These are phyloP conservation scores for Camellia lanceoleosa DNA, from an alignment of 148 eudicot species.

Conservation along the genomic window DNA sequence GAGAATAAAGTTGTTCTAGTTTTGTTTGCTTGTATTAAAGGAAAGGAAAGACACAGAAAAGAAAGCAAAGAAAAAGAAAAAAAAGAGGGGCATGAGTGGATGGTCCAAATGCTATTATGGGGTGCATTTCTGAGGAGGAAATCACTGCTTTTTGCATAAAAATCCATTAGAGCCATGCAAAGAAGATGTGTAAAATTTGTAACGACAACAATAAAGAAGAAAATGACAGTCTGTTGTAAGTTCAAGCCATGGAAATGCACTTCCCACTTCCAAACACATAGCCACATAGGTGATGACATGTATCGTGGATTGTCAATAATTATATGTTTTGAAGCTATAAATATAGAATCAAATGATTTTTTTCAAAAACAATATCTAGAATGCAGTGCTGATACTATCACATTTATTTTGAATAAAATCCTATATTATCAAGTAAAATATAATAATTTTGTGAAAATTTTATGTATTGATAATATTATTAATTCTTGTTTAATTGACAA, in stretches of 20 bases:
- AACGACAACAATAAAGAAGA: background rate
- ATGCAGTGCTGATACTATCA: too few relatives aligned
- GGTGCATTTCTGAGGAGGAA: conserved; percentile 26
- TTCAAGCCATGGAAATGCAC: background rate
- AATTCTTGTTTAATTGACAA: too few relatives aligned
- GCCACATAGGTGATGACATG: background rate
- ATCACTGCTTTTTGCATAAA: conserved; percentile 14
- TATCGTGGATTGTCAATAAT: background rate
- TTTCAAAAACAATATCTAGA: too few relatives aligned
- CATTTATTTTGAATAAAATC: too few relatives aligned
- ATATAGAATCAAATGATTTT: too few relatives aligned
- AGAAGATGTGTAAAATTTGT: background rate
- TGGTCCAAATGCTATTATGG: background rate
- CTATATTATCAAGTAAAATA: too few relatives aligned
- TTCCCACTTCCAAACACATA: background rate
- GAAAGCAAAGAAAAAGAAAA: background rate
- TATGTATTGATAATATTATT: too few relatives aligned
- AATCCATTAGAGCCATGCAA: background rate
- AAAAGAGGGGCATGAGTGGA: background rate
- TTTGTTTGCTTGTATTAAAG: conserved; percentile 14
- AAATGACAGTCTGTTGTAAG: background rate
- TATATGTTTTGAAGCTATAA: background rate
- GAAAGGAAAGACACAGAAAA: conserved; percentile 16
- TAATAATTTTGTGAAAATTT: too few relatives aligned
- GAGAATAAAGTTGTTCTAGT: background rate